These are phyloP conservation scores for Mycosarcoma mackinlayi DNA, from an alignment of 1,284 basidiomycete species.

Conservation along the genomic window DNA sequence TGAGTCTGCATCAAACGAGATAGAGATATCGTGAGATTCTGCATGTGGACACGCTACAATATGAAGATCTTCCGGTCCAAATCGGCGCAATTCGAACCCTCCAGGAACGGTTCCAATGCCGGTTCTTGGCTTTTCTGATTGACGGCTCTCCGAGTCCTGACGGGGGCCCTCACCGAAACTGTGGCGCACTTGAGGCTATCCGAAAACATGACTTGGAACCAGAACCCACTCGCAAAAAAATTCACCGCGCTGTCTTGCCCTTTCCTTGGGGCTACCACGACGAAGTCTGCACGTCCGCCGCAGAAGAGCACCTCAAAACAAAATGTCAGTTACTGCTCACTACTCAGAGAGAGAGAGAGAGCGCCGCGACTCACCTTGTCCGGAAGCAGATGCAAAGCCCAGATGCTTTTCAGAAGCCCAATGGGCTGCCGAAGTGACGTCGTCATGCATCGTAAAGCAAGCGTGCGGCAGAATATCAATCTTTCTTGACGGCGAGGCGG, in stretches of 20 bases:
- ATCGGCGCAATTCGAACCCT: constrained; percentile 5
- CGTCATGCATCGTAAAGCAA: constrained; percentile 30
- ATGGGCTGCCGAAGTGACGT: constrained; percentile 14
- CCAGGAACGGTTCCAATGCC: constrained; percentile 20
- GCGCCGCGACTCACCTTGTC: constrained; percentile 19
- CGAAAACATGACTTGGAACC: constrained; percentile 15
- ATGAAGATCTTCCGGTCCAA: not conserved
- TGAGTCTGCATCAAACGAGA: too few species aligned
- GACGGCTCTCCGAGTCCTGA: not conserved
- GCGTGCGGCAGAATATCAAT: constrained; percentile 8
- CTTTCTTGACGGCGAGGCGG: not conserved
- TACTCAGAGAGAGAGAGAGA: not conserved
- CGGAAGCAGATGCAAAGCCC: constrained; percentile 23
- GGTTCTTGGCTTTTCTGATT: constrained; percentile 9
- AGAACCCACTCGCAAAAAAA: constrained; percentile 24
- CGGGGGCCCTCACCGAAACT: constrained; percentile 14
- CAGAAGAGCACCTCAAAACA: too few species aligned
- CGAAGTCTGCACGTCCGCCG: constrained; percentile 12
- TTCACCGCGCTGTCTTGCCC: constrained; percentile 20
- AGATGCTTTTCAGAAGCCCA: constrained; percentile 10
- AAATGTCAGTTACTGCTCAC: not conserved
- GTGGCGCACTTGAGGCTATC: constrained; percentile 7
- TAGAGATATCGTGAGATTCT: not conserved
- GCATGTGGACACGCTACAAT: not conserved
- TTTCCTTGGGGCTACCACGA: constrained; percentile 15